Percentiles rank a stretch among this genome's conserved stretches.
Conservation (phyloP, 805 yeast species). For the Saccharomyces mikatae region DNA sequence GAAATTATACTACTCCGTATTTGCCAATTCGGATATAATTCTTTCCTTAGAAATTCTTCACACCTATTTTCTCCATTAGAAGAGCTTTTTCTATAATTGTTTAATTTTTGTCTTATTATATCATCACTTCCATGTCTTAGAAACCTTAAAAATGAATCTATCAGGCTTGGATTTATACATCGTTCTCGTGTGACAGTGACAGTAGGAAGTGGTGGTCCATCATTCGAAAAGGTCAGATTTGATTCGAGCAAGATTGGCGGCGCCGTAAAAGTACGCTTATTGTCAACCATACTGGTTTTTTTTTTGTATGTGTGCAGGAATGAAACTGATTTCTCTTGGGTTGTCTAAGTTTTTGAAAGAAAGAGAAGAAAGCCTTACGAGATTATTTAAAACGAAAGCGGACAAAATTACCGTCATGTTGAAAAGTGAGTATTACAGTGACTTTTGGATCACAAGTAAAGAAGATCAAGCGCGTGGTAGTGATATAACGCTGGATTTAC, state of each 20-base stretch:
- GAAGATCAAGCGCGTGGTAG: no score
- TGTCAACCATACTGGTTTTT: not conserved
- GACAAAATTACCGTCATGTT: not conserved
- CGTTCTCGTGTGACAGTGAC: constrained; percentile 22
- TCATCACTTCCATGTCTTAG: constrained; percentile 38
- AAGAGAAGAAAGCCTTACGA: not conserved
- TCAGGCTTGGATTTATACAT: constrained; percentile 25
- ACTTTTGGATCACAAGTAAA: not conserved
- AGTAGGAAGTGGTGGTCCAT: constrained; percentile 7
- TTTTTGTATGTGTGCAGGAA: not conserved
- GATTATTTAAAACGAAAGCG: not conserved
- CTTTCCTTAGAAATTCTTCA: constrained; percentile 27
- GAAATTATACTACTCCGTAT: constrained; percentile 33
- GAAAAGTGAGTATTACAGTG: not conserved
- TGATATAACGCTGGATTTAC: no score
- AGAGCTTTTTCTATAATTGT: constrained; percentile 28
- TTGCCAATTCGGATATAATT: constrained; percentile 43
- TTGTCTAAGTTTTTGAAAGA: no score
- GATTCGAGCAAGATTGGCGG: constrained; percentile 11
- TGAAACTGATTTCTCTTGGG: not conserved
- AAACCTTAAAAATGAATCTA: constrained; percentile 25
- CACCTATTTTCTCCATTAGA: constrained; percentile 26
- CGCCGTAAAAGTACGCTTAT: not conserved
- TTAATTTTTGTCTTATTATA: constrained; percentile 36
- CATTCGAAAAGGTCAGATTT: constrained; percentile 12